Base-by-base conservation (phyloP, 495 filamentous ascomycete genomes). In the Tuber calosporum region DNA sequence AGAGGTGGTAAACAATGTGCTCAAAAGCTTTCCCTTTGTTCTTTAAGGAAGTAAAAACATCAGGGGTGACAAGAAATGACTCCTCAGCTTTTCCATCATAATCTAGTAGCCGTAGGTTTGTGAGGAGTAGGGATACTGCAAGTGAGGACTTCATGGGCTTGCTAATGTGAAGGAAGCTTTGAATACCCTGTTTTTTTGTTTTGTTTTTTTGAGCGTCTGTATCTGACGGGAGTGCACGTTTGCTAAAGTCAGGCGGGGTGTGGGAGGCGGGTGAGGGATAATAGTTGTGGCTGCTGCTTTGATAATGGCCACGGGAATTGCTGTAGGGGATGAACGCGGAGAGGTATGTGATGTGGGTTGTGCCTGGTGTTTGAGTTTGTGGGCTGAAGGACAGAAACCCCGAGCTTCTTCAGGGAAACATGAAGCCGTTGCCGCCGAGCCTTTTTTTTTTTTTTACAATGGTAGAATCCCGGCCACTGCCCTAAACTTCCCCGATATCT, bases 11-110 rank as follows among this genome's bases (percentile, higher is more conserved):
- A 19, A 79, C 72, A 26, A 82, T 80, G 68, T 82, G 77, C 66
- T 82, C 80, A 69, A 82, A 82, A 34, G 80, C 77, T 74, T 79
- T 82, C 26, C 77, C 71, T 67, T 82, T 82, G 73, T 82, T 81
- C 62, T 82, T 79, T 11, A 78, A 70, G 6, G 80, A 81, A 41
- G 77, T 74, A 58, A 82, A 82, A 37, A 79, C 71, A 36, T 82
- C 80, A 20, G 74, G 37, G 34, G 74, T 82, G 48, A 82, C 79
- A 15, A 71, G 77, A 36, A 79, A 79, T 39, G 74, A 73, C 20
- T 73, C 72, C 39, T 80, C 77, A 9, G 78, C 69, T 39, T 68
- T 58, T 66, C 73, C 75, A 67, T 74, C 71, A 40, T 81, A 82
- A 69, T 74, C 77, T 3, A 82, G 42, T 4, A 82, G 73, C 13